phyloP scores from a whole-genome alignment of 352 stramenopile genomes.

The Pythium rhizo-oryzae region DNA sequence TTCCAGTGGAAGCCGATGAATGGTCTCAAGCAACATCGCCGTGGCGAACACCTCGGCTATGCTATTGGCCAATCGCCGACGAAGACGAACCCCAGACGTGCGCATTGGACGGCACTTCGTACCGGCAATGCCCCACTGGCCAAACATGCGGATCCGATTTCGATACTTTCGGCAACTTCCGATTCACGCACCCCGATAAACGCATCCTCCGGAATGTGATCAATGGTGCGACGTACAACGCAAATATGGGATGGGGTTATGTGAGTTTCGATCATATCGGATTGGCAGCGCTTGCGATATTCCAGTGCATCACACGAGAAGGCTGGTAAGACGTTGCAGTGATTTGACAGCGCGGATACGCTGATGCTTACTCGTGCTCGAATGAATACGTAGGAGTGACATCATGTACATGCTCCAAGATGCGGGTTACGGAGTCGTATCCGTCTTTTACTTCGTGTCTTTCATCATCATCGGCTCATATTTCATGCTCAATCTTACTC shows the following conservation, averaged over 20 bases:
- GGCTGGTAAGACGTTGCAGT: slow-evolving; percentile 70
- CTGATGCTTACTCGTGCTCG: neutral
- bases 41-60: slow-evolving; percentile 64
- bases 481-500: slow-evolving; percentile 90
- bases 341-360: neutral
- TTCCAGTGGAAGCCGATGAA: slow-evolving; percentile 35
- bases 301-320: slow-evolving; percentile 92
- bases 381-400: slow-evolving; percentile 29
- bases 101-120: slow-evolving; percentile 40
- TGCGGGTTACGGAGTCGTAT: slow-evolving; percentile 44
- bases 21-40: slow-evolving; percentile 57
- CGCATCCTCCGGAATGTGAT: slow-evolving; percentile 43
- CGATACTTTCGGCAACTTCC: slow-evolving; percentile 59
- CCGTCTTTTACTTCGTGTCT: slow-evolving; percentile 83
- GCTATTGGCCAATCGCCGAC: slow-evolving; percentile 89
- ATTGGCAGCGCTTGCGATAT: slow-evolving; percentile 81
- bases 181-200: slow-evolving; percentile 55
- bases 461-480: slow-evolving; percentile 91
- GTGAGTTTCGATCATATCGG: slow-evolving; percentile 90
- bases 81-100: slow-evolving; percentile 64
- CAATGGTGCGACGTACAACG: slow-evolving; percentile 52
- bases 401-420: slow-evolving; percentile 77
- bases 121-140: slow-evolving; percentile 43
- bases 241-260: slow-evolving; percentile 86
- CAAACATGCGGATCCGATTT: slow-evolving; percentile 69